Evolutionary conservation across 2,329 filamentous ascomycete species (phyloP).

Genomic region (Pseudocercospora cruenta): DNA sequence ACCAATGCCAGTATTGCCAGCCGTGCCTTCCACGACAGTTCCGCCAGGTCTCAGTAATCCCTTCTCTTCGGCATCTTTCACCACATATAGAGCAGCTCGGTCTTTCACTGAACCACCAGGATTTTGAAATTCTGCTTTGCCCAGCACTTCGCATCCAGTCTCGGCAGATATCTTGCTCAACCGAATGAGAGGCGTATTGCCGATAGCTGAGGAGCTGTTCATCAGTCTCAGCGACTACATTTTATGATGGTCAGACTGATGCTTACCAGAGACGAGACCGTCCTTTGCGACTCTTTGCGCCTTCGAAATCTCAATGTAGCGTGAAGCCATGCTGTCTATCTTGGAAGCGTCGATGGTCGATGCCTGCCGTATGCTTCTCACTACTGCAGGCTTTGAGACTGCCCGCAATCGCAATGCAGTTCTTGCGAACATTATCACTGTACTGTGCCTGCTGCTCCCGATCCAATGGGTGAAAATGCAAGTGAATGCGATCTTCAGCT

Average conservation of each 20-base stretch:
- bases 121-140: constrained; percentile 99
- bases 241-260: not conserved
- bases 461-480: not conserved
- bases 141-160: constrained; percentile 90
- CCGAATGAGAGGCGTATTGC: constrained; percentile 92
- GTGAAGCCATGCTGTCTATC: constrained; percentile 35
- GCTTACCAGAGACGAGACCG: constrained; percentile 74
- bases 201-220: constrained; percentile 69
- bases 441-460: constrained; percentile 5
- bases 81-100: constrained; percentile 89
- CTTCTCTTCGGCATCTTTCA: constrained; percentile 88
- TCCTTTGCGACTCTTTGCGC: constrained; percentile 79
- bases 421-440: constrained; percentile 28
- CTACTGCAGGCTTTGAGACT: constrained; percentile 27
- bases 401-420: constrained; percentile 33
- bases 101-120: constrained; percentile 96
- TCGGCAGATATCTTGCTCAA: constrained; percentile 85
- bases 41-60: constrained; percentile 82
- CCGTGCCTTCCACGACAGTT: constrained; percentile 95
- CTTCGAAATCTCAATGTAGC: constrained; percentile 71
- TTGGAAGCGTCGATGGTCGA: constrained; percentile 30
- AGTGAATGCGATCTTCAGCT: constrained; percentile 3
- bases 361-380: constrained; percentile 28
- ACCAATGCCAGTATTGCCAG: constrained; percentile 96
- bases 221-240: constrained; percentile 31